Evolutionary conservation across 495 filamentous ascomycete genomes (phyloP).

Genomic region (Copromyces sp.): DNA sequence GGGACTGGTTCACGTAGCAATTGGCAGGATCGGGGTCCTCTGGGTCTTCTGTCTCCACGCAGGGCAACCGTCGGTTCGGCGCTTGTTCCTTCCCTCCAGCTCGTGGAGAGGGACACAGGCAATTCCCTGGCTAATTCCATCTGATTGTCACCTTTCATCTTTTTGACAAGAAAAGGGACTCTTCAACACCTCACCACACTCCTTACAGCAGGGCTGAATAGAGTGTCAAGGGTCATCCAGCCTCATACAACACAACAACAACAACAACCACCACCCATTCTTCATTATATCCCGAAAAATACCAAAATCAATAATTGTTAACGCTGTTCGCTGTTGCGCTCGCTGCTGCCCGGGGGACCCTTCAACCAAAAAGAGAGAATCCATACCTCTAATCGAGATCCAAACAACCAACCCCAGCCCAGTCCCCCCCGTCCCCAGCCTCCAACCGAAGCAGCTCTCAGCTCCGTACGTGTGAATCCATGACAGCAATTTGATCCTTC

Average conservation of each 20-base stretch:
- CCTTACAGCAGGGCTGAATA: neutral
- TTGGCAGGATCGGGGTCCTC: neutral
- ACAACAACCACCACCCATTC: neutral
- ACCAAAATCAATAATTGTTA: neutral
- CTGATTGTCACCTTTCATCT: neutral
- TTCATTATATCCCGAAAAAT: neutral
- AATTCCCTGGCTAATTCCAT: neutral
- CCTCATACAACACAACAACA: neutral
- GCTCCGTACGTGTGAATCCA: neutral
- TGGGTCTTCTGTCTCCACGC: neutral
- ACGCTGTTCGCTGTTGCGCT: neutral
- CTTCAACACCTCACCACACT: neutral
- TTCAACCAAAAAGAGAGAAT: neutral
- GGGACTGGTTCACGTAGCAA: neutral
- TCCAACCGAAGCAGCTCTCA: neutral
- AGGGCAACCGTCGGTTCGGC: neutral
- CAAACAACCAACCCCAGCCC: neutral
- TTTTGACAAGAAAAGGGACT: neutral
- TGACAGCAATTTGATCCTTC: neutral
- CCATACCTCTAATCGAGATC: neutral
- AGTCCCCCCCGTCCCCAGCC: neutral
- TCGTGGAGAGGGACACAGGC: neutral
- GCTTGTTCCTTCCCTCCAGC: neutral
- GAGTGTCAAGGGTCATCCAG: neutral
- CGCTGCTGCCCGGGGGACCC: neutral